Conservation (phyloP, 106 monocot species). For the Dioscorea zingiberensis region DNA sequence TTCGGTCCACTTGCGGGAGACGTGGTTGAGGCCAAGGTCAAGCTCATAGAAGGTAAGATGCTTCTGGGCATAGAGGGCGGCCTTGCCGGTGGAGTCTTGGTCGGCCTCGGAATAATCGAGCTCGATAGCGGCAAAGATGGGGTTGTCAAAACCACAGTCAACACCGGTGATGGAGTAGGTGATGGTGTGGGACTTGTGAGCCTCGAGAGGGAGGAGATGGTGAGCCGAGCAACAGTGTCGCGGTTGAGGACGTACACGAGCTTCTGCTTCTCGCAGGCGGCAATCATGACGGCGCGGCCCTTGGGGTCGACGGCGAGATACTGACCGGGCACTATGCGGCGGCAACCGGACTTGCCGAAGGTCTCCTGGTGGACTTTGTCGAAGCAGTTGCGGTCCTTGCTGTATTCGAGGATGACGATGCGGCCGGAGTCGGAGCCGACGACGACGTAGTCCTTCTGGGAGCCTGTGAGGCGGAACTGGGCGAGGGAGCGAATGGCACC, state of each 20-base stretch:
- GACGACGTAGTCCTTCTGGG: slow-evolving; percentile 89
- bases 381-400: slow-evolving; percentile 51
- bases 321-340: slow-evolving; percentile 95
- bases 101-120: slow-evolving; percentile 95
- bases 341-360: slow-evolving; percentile 97
- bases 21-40: slow-evolving; percentile 91
- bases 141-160: slow-evolving; percentile 97
- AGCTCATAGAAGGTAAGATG: slow-evolving; percentile 98
- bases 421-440: slow-evolving; percentile 97
- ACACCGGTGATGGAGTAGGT: slow-evolving; percentile 67
- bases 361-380: slow-evolving; percentile 98
- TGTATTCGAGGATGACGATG: slow-evolving; percentile 93
- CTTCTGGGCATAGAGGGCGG: slow-evolving; percentile 89
- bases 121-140: slow-evolving; percentile 90
- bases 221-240: slow-evolving; percentile 78
- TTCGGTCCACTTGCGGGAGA: slow-evolving; percentile 86
- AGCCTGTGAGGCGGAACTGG: slow-evolving; percentile 96
- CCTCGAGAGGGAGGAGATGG: slow-evolving; percentile 97
- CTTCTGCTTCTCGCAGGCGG: slow-evolving; percentile 97
- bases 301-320: slow-evolving; percentile 91
- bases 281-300: slow-evolving; percentile 94
- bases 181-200: slow-evolving; percentile 88
- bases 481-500: slow-evolving; percentile 81
- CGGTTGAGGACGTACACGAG: slow-evolving; percentile 96
- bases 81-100: slow-evolving; percentile 74